A percentile compares a stretch with the other conserved stretches of the same genome.
phyloP scores from a whole-genome alignment of 2,329 filamentous ascomycete species.

The Phaeosphaeriaceae sp. region DNA sequence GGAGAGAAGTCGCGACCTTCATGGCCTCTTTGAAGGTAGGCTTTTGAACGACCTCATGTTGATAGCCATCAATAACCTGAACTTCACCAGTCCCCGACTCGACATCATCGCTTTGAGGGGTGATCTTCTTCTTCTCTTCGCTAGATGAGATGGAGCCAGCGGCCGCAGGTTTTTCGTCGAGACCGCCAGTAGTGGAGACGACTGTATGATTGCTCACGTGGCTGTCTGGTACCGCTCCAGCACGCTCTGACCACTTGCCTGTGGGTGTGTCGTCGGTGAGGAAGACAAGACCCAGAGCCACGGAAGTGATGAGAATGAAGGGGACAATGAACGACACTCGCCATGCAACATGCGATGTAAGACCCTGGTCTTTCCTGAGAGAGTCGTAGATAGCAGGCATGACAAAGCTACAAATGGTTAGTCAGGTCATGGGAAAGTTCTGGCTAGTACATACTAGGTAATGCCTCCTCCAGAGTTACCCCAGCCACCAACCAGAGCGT shows the following conservation, averaged over 20 bases:
- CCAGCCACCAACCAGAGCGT: conserved; percentile 82
- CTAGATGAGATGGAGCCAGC: conserved; percentile 47
- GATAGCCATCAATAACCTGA: conserved; percentile 62
- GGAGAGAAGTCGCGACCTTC: conserved; percentile 66
- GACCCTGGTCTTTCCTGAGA: conserved; percentile 64
- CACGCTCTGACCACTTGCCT: conserved; percentile 79
- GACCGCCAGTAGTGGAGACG: conserved; percentile 58
- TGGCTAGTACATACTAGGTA: conserved; percentile 65
- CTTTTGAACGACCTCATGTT: conserved; percentile 66
- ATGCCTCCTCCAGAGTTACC: conserved; percentile 89
- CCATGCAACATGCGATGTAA: conserved; percentile 76
- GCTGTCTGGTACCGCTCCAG: conserved; percentile 62
- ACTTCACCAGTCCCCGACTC: conserved; percentile 57
- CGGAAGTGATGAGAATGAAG: conserved; percentile 73
- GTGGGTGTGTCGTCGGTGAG: conserved; percentile 82
- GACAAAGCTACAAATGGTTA: conserved; percentile 63
- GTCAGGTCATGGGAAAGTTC: not conserved
- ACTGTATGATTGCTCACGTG: conserved; percentile 56
- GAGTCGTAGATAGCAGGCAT: conserved; percentile 91
- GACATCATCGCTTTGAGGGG: conserved; percentile 38
- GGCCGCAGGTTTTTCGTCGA: conserved; percentile 51
- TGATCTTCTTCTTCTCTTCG: conserved; percentile 44
- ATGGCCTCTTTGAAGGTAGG: conserved; percentile 66
- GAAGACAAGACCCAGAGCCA: conserved; percentile 72
- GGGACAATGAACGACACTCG: conserved; percentile 84